A percentile compares a stretch with the other conserved stretches of the same genome.
Evolutionary conservation across 306 rosid genomes (phyloP).

Genomic region (Castanea sativa): DNA sequence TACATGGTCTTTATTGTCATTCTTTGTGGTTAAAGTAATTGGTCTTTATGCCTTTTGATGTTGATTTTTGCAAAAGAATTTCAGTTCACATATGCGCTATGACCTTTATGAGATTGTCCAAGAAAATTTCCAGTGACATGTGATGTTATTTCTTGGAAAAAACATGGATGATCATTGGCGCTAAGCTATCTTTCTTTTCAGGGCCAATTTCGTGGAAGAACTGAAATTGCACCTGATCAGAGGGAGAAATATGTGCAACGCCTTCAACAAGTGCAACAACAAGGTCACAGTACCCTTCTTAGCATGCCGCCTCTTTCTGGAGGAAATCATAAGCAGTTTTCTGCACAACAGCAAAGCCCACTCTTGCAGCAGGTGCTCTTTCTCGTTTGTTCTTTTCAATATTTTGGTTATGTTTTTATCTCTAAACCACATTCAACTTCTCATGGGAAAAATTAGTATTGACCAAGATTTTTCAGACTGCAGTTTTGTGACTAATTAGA

Average conservation of each 20-base stretch:
- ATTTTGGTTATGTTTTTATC: background rate
- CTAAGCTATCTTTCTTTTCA: slow-evolving; percentile 32
- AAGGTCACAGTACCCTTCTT: slow-evolving; percentile 75
- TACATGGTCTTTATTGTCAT: background rate
- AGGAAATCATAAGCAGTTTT: slow-evolving; percentile 83
- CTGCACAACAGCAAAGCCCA: slow-evolving; percentile 80
- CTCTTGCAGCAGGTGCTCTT: slow-evolving; percentile 75
- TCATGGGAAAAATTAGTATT: background rate
- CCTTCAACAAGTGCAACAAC: slow-evolving; percentile 94
- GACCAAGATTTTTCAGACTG: background rate
- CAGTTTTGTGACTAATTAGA: background rate
- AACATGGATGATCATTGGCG: background rate
- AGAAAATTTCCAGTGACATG: background rate
- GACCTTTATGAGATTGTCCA: background rate
- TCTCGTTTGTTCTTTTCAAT: slow-evolving; percentile 15
- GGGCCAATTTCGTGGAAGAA: slow-evolving; percentile 89
- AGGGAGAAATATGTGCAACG: slow-evolving; percentile 95
- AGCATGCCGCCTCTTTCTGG: slow-evolving; percentile 74
- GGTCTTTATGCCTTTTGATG: background rate
- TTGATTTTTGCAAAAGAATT: background rate
- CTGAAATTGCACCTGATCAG: slow-evolving; percentile 95
- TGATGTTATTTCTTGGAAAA: no score
- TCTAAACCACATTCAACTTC: background rate
- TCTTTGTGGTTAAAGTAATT: background rate
- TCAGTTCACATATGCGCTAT: background rate